Percentiles rank a stretch among this genome's conserved stretches.
Conservation (phyloP, 2,329 filamentous ascomycete species). For the Diaporthe capsici region DNA sequence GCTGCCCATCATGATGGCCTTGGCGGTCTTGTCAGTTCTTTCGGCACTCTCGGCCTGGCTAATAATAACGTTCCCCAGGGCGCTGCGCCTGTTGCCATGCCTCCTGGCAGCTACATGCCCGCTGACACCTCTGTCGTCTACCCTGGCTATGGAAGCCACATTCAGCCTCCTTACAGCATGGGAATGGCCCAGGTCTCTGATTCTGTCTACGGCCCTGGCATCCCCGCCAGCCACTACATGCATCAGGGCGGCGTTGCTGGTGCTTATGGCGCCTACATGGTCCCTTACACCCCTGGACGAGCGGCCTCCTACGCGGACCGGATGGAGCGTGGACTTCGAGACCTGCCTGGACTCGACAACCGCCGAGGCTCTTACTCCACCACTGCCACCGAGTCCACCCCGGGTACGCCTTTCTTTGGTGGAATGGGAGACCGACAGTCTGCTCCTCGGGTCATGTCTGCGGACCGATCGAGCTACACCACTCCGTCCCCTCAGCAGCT, state of each 20-base stretch:
- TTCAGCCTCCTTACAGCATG: constrained; percentile 39
- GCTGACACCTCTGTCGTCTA: constrained; percentile 45
- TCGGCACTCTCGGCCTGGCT: constrained; percentile 42
- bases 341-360: constrained; percentile 75
- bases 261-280: constrained; percentile 52
- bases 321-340: constrained; percentile 61
- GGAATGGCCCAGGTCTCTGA: constrained; percentile 43
- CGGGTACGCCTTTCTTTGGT: constrained; percentile 76
- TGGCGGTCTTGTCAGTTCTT: constrained; percentile 43
- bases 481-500: constrained; percentile 77
- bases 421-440: constrained; percentile 71
- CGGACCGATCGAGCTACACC: constrained; percentile 75
- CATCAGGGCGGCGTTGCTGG: constrained; percentile 45
- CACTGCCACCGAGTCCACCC: constrained; percentile 70
- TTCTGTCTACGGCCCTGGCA: constrained; percentile 46
- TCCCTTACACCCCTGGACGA: constrained; percentile 69
- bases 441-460: constrained; percentile 69
- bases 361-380: constrained; percentile 78
- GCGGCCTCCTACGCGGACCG: constrained; percentile 60
- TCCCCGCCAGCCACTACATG: constrained; percentile 45
- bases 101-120: constrained; percentile 45
- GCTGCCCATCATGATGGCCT: constrained; percentile 43
- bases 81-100: constrained; percentile 43
- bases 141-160: constrained; percentile 42
- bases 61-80: constrained; percentile 45